phyloP scores from a whole-genome alignment of 495 filamentous ascomycete species.

The Aspergillus indologenus region DNA sequence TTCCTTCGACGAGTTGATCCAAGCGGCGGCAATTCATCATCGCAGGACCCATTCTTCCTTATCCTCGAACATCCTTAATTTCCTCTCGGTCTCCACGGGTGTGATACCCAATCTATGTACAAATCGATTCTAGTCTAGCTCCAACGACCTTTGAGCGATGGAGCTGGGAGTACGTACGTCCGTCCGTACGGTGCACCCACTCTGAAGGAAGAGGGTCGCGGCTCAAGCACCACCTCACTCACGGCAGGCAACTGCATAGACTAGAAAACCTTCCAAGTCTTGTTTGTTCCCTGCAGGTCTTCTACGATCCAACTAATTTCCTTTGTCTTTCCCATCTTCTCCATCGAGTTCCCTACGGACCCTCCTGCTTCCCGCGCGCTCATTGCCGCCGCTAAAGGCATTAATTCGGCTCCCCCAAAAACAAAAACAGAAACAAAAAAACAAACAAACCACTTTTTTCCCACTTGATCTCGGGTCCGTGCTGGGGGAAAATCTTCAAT shows the following conservation, averaged over 20 bases:
- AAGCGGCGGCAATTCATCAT: background rate
- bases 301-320: background rate
- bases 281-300: background rate
- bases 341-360: background rate
- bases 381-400: background rate
- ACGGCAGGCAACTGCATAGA: too few relatives aligned
- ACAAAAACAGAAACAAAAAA: background rate
- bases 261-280: too few relatives aligned
- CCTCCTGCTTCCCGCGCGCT: background rate
- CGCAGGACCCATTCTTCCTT: background rate
- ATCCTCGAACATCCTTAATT: background rate
- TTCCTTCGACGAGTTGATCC: background rate
- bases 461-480: background rate
- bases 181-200: background rate
- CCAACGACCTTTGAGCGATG: background rate
- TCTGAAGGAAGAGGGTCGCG: background rate
- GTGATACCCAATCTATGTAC: background rate
- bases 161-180: background rate
- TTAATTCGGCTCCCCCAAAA: background rate
- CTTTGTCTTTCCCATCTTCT: background rate
- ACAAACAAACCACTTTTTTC: too few relatives aligned
- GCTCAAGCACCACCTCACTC: background rate
- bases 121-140: background rate
- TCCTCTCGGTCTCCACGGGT: background rate
- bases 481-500: background rate